A percentile compares a stretch with the other conserved stretches of the same genome.
Evolutionary conservation across 495 filamentous ascomycete genomes (phyloP).

Genomic region (Hyaloscypha bicolor): DNA sequence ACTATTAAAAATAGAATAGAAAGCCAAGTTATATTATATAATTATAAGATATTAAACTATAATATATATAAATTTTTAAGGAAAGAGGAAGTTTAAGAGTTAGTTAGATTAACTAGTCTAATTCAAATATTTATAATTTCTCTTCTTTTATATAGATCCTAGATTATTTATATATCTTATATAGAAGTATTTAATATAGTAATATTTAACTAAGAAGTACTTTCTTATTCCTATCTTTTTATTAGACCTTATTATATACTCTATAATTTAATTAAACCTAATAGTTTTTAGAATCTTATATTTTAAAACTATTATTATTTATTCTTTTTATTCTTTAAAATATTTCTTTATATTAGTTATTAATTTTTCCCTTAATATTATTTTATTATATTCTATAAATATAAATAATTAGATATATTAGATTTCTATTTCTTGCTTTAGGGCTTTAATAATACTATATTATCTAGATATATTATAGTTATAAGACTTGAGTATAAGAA

Average conservation of each 20-base stretch:
- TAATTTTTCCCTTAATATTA: not conserved
- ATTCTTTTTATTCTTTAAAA: not conserved
- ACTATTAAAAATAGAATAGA: too few relatives aligned
- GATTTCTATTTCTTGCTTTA: too few relatives aligned
- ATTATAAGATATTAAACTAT: too few relatives aligned
- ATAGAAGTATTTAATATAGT: not conserved
- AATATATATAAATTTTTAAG: too few relatives aligned
- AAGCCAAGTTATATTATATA: too few relatives aligned
- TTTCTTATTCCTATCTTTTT: not conserved
- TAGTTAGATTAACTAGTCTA: too few relatives aligned
- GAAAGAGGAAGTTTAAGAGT: too few relatives aligned
- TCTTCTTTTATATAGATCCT: not conserved
- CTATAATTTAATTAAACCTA: conserved; percentile 2
- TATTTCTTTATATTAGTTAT: not conserved
- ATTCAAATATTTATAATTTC: too few relatives aligned
- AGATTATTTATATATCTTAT: not conserved
- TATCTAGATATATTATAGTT: too few relatives aligned
- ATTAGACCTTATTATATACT: not conserved
- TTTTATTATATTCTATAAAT: not conserved
- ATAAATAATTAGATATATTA: not conserved
- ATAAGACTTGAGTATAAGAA: too few relatives aligned
- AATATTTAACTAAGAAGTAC: not conserved
- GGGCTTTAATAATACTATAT: too few relatives aligned
- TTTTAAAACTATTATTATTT: not conserved
- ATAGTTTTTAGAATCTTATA: not conserved